These are phyloP conservation scores for Myriosclerotinia scirpicola DNA, from an alignment of 2,329 filamentous ascomycete genomes.

Conservation along the genomic window DNA sequence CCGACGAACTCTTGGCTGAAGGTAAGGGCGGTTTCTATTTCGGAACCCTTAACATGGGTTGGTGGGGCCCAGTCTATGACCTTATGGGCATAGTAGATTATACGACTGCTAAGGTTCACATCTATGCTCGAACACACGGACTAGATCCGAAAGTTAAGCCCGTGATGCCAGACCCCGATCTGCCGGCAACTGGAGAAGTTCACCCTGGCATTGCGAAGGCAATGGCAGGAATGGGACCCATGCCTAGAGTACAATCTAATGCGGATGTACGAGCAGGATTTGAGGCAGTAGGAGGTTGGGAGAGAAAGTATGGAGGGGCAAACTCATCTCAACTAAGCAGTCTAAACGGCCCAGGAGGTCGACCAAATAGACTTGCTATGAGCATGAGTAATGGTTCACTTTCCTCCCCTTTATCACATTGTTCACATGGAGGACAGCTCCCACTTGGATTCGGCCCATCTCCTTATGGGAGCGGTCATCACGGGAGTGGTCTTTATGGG, in stretches of 20 bases:
- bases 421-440: not conserved
- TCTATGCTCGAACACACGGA: not conserved
- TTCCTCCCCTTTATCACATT: not conserved
- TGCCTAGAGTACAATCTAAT: not conserved
- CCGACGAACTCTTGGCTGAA: slow-evolving; percentile 30
- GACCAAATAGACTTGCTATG: not conserved
- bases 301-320: not conserved
- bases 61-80: slow-evolving; percentile 14
- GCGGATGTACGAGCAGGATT: not conserved
- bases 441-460: not conserved
- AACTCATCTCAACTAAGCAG: not conserved
- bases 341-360: not conserved
- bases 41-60: slow-evolving; percentile 4
- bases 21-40: slow-evolving; percentile 29
- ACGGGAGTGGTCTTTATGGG: not conserved
- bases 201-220: slow-evolving; percentile 17
- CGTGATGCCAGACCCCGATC: not conserved
- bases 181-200: not conserved
- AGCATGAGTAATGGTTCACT: not conserved
- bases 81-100: accelerated
- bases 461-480: not conserved
- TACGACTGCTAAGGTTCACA: not conserved
- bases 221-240: not conserved
- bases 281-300: not conserved
- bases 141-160: not conserved